Evolutionary conservation across 768 basidiomycete genomes (phyloP).

Genomic region (Naematelia encephala): DNA sequence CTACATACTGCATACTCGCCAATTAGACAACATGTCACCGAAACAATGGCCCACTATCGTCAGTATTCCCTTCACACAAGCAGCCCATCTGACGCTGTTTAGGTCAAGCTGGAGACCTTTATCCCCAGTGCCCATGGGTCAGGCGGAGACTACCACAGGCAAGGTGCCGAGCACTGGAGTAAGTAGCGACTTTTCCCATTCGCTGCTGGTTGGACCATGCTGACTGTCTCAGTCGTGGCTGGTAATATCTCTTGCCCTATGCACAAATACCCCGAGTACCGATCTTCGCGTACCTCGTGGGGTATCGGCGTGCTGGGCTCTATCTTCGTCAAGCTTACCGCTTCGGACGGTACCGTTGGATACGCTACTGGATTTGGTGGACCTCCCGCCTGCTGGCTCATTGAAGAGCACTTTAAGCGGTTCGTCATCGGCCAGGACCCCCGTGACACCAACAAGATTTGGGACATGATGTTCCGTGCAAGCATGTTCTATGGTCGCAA

Average conservation of each 20-base stretch:
- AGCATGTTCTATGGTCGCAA: slow-evolving; percentile 53
- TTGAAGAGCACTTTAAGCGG: slow-evolving; percentile 52
- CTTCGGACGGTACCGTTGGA: slow-evolving; percentile 51
- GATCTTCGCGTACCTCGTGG: slow-evolving; percentile 49
- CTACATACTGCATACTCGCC: slow-evolving; percentile 6
- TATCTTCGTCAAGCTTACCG: slow-evolving; percentile 52
- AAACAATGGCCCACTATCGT: slow-evolving; percentile 41
- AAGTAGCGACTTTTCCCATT: slow-evolving; percentile 20
- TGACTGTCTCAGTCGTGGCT: slow-evolving; percentile 33
- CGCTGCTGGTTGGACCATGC: not conserved
- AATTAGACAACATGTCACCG: slow-evolving; percentile 16
- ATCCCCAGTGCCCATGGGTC: slow-evolving; percentile 50
- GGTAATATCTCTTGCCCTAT: slow-evolving; percentile 52
- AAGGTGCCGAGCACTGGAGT: slow-evolving; percentile 50
- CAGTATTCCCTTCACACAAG: slow-evolving; percentile 9
- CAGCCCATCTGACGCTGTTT: not conserved
- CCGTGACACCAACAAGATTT: slow-evolving; percentile 52
- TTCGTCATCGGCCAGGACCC: slow-evolving; percentile 53
- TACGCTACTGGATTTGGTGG: slow-evolving; percentile 53
- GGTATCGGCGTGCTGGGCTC: slow-evolving; percentile 54
- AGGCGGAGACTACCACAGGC: slow-evolving; percentile 52
- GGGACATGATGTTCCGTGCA: slow-evolving; percentile 52
- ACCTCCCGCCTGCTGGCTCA: slow-evolving; percentile 52
- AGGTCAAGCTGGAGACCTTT: slow-evolving; percentile 51
- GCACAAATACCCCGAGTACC: slow-evolving; percentile 49